These are phyloP conservation scores for Vachellia pachyceras DNA, from an alignment of 306 rosid species.

Conservation along the genomic window DNA sequence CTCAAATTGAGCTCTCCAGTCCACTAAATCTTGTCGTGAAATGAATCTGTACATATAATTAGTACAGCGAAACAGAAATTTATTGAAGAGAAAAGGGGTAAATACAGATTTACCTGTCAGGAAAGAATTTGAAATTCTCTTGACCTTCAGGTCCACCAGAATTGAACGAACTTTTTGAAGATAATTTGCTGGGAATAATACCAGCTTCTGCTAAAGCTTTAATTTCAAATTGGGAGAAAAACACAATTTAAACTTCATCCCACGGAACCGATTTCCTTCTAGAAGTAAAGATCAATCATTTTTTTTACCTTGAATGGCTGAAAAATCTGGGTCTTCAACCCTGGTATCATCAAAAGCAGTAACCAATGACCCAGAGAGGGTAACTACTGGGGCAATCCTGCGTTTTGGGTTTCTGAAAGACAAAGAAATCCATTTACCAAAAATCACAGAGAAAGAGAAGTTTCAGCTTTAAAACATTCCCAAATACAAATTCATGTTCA, in stretches of 20 bases:
- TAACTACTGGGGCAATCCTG: slow-evolving; percentile 62
- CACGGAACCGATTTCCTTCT: slow-evolving; percentile 5
- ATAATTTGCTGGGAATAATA: slow-evolving; percentile 79
- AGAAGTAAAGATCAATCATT: slow-evolving; percentile 28
- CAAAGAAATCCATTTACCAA: slow-evolving; percentile 32
- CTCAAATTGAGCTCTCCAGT: slow-evolving; percentile 91
- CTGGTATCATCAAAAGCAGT: slow-evolving; percentile 77
- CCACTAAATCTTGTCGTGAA: slow-evolving; percentile 82
- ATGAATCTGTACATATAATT: slow-evolving; percentile 63
- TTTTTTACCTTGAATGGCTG: slow-evolving; percentile 72
- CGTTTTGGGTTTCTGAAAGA: slow-evolving; percentile 68
- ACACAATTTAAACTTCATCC: slow-evolving; percentile 36
- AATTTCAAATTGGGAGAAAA: slow-evolving; percentile 31
- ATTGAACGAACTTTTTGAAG: slow-evolving; percentile 41
- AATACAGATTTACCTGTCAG: slow-evolving; percentile 67
- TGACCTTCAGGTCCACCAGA: slow-evolving; percentile 43
- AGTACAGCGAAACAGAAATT: slow-evolving; percentile 33
- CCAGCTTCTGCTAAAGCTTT: slow-evolving; percentile 93
- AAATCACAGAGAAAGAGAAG: neutral
- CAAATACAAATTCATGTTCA: slow-evolving; percentile 13
- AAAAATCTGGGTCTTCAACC: slow-evolving; percentile 69
- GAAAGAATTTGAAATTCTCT: slow-evolving; percentile 51
- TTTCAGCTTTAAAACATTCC: slow-evolving; percentile 28
- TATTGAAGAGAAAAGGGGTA: slow-evolving; percentile 12
- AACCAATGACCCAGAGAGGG: slow-evolving; percentile 61